Base-by-base conservation (phyloP, 129 eudicot species). In the Escallonia rubra region DNA sequence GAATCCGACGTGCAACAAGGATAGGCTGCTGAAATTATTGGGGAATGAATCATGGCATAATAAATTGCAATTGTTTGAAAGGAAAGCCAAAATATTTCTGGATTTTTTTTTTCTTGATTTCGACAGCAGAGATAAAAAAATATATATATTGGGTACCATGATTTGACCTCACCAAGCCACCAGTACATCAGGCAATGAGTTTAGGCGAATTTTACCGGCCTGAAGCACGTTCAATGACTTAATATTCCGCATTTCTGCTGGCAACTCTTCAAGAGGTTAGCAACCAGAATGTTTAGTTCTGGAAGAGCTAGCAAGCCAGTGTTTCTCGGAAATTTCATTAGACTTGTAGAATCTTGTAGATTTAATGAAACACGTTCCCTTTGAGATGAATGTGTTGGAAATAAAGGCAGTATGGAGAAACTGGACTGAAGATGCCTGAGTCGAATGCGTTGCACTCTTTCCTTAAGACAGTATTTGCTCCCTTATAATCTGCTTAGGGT, bases 1-100 rank as follows among this genome's bases (percentile, higher is more conserved):
- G 2, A 73, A 41, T 41, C 57, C 10, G 16, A 73, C 46, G n/a
- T 58, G 8, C 52, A 73, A 65, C 8, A 12, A 65, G 6, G 66
- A 57, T 15, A 73, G 14, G 66, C 57, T 48, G 47, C 63, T 57
- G 15, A 73, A 57, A 57, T 49, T 46, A 3, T 13, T 15, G 0
- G 78, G 66, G 43, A 73, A 14, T 7, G 55, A 41, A 46, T 73
- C 78, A 38, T 65, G 47, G 3, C 34, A 23, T 23, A 60, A 57
- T 3, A 65, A 61, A 48, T 57, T 57, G 41, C 78, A 65, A n/a
- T 41, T 16, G 9, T 56, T 10, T 71, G 78, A 40, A 73, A 73
- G 47, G 59, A 48, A 56, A 42, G 23, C 64, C 70, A 57, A 3
- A 10, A 15, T 8, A 46, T 4, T 16, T 47, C 45, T 39, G 48